Percentiles rank a stretch among this genome's conserved stretches.
These are phyloP conservation scores for Suhomyces coccinellae DNA, from an alignment of 1,139 yeast genomes.

Conservation along the genomic window DNA sequence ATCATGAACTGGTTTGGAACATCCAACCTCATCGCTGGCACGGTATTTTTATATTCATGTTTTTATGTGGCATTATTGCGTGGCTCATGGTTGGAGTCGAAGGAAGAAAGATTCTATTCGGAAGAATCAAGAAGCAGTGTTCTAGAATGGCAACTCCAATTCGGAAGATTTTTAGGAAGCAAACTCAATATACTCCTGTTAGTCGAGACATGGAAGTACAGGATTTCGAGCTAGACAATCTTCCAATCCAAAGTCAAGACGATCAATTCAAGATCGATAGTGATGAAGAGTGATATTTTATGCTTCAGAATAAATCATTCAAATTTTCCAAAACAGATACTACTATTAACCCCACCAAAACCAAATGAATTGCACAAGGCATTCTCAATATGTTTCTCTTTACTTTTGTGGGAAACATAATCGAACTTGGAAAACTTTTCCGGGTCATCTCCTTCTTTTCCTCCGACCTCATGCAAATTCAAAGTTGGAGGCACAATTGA, in stretches of 20 bases:
- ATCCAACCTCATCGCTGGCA: conserved; percentile 54
- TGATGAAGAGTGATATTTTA: conserved; percentile 15
- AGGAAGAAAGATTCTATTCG: conserved; percentile 22
- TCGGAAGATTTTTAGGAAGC: neutral
- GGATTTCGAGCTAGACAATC: conserved; percentile 12
- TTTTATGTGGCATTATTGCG: conserved; percentile 41
- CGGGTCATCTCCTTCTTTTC: conserved; percentile 34
- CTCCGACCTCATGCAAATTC: conserved; percentile 60
- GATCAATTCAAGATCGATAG: conserved; percentile 21
- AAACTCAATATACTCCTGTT: conserved; percentile 1
- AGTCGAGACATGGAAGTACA: conserved; percentile 2
- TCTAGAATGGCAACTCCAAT: neutral
- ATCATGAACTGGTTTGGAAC: conserved; percentile 39
- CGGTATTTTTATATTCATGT: conserved; percentile 52
- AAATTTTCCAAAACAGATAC: conserved; percentile 51
- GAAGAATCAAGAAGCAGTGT: neutral
- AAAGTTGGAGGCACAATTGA: conserved; percentile 75
- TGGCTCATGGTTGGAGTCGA: conserved; percentile 51
- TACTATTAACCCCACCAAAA: conserved; percentile 94
- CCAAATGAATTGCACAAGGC: conserved; percentile 93
- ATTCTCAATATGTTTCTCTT: conserved; percentile 41
- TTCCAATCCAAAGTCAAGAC: conserved; percentile 1
- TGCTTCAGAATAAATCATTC: neutral
- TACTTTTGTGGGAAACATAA: conserved; percentile 56
- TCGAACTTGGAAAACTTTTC: conserved; percentile 52